These are phyloP conservation scores for Colletotrichum lentis DNA, from an alignment of 2,329 filamentous ascomycete genomes.

Conservation along the genomic window DNA sequence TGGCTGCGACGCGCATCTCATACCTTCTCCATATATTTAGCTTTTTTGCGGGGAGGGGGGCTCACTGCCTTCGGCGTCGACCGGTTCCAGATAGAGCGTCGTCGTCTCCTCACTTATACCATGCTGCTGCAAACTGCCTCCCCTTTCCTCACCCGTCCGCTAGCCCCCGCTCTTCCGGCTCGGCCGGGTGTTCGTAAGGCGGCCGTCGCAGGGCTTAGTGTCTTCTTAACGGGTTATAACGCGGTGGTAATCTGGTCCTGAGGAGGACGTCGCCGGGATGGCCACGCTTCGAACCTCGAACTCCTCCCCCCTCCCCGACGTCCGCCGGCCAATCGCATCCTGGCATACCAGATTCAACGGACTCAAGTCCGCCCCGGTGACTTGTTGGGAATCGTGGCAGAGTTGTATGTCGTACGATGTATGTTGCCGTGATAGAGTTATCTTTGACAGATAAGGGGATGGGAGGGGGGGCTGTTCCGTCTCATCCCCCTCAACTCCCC, in stretches of 20 bases:
- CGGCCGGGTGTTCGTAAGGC: background rate
- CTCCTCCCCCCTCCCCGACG: background rate
- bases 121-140: background rate
- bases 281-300: constrained; percentile 15
- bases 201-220: constrained; percentile 18
- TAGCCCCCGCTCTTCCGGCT: background rate
- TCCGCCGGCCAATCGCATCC: constrained; percentile 17
- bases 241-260: constrained; percentile 10
- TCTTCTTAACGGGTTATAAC: constrained; percentile 17
- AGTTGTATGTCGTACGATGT: background rate
- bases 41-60: constrained; percentile 7
- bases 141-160: background rate
- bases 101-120: background rate
- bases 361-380: background rate
- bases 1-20: background rate
- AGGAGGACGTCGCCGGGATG: background rate
- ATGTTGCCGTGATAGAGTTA: constrained; percentile 16
- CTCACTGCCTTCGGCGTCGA: background rate
- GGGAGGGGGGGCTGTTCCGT: background rate
- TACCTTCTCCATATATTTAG: constrained; percentile 24
- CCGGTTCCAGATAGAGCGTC: background rate
- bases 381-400: constrained; percentile 1
- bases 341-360: background rate
- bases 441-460: constrained; percentile 8
- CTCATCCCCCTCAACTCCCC: constrained; percentile 8